These are phyloP conservation scores for Phytophthora citricola DNA, from an alignment of 352 stramenopile genomes.

Conservation along the genomic window DNA sequence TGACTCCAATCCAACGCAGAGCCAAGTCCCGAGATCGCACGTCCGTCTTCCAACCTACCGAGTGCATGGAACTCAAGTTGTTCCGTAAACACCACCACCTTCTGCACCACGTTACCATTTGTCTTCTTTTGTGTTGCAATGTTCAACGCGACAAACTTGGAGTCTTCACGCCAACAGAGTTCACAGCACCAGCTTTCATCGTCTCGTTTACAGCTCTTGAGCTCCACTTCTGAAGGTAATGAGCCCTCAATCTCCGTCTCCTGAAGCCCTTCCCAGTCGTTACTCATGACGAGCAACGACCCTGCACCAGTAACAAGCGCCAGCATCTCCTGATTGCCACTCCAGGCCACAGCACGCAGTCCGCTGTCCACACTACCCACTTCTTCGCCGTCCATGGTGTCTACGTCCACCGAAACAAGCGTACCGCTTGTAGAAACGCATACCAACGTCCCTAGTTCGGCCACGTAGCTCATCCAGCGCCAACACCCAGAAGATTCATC, in stretches of 20 bases:
- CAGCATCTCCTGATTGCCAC: conserved; percentile 72
- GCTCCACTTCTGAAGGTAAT: conserved; percentile 35
- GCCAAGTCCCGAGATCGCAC: conserved; percentile 53
- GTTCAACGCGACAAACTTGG: conserved; percentile 71
- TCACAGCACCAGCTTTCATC: conserved; percentile 17
- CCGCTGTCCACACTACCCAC: conserved; percentile 73
- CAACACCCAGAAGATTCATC: conserved; percentile 28
- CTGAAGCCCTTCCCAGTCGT: conserved; percentile 79
- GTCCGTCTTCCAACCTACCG: conserved; percentile 78
- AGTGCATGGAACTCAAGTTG: conserved; percentile 66
- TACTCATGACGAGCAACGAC: conserved; percentile 76
- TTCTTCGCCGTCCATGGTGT: conserved; percentile 58
- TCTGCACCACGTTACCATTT: conserved; percentile 29
- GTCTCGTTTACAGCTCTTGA: conserved; percentile 2
- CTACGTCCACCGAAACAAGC: conserved; percentile 62
- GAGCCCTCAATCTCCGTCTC: conserved; percentile 57
- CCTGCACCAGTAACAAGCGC: conserved; percentile 67
- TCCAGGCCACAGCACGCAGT: conserved; percentile 71
- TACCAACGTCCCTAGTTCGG: conserved; percentile 64
- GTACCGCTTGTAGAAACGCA: conserved; percentile 57
- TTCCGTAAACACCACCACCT: conserved; percentile 65
- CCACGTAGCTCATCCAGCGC: conserved; percentile 71
- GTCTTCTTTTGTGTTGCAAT: conserved; percentile 27
- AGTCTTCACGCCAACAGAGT: conserved; percentile 79
- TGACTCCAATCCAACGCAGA: conserved; percentile 69